Evolutionary conservation across 306 rosid genomes (phyloP).

Genomic region (Glycine soja): DNA sequence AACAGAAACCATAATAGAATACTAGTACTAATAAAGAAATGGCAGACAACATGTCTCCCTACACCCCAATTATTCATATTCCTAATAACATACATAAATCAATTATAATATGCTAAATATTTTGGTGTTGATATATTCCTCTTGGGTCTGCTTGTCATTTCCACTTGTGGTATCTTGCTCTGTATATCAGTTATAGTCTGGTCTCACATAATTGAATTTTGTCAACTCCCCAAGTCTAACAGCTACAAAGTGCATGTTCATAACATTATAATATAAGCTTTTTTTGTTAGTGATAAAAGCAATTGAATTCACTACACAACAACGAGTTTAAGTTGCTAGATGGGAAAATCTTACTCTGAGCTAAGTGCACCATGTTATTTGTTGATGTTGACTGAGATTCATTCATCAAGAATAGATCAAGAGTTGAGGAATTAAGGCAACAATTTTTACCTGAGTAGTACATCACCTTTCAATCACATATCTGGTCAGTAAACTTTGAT

Average conservation of each 20-base stretch:
- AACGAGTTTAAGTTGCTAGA: not conserved
- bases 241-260: constrained; percentile 63
- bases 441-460: constrained; percentile 69
- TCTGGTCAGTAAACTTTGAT: constrained; percentile 1
- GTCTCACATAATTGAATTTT: constrained; percentile 65
- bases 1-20: no score
- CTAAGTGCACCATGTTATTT: constrained; percentile 81
- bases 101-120: no score
- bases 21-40: no score
- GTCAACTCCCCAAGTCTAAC: constrained; percentile 65
- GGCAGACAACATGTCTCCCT: no score
- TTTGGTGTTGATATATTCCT: no score
- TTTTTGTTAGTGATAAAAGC: not conserved
- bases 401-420: constrained; percentile 65
- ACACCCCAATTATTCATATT: no score
- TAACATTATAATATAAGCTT: not conserved
- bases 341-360: constrained; percentile 69
- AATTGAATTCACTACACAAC: not conserved
- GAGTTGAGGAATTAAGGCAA: constrained; percentile 81
- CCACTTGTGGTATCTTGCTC: no score
- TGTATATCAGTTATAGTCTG: constrained; percentile 58
- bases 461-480: constrained; percentile 11
- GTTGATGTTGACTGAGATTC: constrained; percentile 87
- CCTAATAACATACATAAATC: no score
- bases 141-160: no score